These are phyloP conservation scores for Anthracocystis walkeri DNA, from an alignment of 1,284 basidiomycete genomes.

Conservation along the genomic window DNA sequence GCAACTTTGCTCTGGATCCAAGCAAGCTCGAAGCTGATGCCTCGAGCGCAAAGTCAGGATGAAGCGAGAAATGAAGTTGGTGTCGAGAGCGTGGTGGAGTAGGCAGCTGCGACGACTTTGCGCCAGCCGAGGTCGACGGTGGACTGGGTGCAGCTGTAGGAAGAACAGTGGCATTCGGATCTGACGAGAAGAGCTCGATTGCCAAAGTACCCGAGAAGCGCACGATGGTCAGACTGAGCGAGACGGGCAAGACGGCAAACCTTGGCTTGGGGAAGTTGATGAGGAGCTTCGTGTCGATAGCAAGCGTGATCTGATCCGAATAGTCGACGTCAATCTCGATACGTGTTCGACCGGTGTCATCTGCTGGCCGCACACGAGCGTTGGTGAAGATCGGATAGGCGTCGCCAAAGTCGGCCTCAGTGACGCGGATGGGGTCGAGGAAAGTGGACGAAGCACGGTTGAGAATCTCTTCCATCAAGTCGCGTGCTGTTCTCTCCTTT, in stretches of 20 bases:
- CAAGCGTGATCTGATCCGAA: slow-evolving; percentile 72
- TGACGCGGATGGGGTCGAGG: slow-evolving; percentile 73
- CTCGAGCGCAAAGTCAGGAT: slow-evolving; percentile 74
- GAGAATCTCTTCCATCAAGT: slow-evolving; percentile 65
- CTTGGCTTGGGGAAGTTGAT: slow-evolving; percentile 74
- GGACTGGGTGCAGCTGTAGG: slow-evolving; percentile 22
- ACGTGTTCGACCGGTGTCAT: slow-evolving; percentile 72
- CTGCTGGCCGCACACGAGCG: slow-evolving; percentile 73
- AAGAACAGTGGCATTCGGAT: slow-evolving; percentile 31
- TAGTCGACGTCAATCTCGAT: slow-evolving; percentile 75
- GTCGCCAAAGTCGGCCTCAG: slow-evolving; percentile 73
- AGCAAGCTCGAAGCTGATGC: slow-evolving; percentile 73
- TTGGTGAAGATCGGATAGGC: slow-evolving; percentile 73
- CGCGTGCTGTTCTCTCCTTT: slow-evolving; percentile 50
- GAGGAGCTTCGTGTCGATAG: slow-evolving; percentile 74
- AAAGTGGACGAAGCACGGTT: slow-evolving; percentile 52
- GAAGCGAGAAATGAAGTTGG: slow-evolving; percentile 72
- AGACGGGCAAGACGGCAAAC: slow-evolving; percentile 74
- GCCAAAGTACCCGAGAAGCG: slow-evolving; percentile 73
- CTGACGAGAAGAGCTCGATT: slow-evolving; percentile 32
- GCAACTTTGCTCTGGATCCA: slow-evolving; percentile 74
- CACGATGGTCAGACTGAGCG: slow-evolving; percentile 73
- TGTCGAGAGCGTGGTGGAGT: slow-evolving; percentile 62
- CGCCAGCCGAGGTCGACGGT: slow-evolving; percentile 69
- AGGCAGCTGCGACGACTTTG: slow-evolving; percentile 44